Evolutionary conservation across 2,329 filamentous ascomycete genomes (phyloP).

Genomic region (Beauveria australis): DNA sequence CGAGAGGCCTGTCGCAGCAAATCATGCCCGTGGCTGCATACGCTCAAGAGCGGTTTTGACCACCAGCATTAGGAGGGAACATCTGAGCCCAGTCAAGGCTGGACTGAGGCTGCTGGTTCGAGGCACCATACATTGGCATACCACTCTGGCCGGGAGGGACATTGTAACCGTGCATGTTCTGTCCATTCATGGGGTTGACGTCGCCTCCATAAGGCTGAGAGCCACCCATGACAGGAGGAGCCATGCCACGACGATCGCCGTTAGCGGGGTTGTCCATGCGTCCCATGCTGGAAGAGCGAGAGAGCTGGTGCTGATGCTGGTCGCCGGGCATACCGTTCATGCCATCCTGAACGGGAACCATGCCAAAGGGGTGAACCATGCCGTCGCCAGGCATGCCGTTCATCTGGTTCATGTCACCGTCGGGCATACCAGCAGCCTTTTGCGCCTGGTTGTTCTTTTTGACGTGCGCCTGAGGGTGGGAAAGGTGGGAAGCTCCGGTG

Average conservation of each 20-base stretch:
- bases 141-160: conserved; percentile 56
- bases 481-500: conserved; percentile 87
- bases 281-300: conserved; percentile 52
- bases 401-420: conserved; percentile 51
- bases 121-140: conserved; percentile 54
- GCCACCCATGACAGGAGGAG: conserved; percentile 41
- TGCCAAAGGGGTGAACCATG: conserved; percentile 50
- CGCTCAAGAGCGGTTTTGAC: conserved; percentile 40
- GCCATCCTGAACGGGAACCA: conserved; percentile 48
- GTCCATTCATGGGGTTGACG: conserved; percentile 56
- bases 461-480: conserved; percentile 82
- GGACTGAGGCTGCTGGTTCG: conserved; percentile 53
- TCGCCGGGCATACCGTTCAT: conserved; percentile 53
- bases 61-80: conserved; percentile 59
- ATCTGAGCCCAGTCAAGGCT: conserved; percentile 70
- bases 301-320: conserved; percentile 55
- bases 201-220: conserved; percentile 50
- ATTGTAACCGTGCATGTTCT: conserved; percentile 56
- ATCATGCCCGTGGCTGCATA: conserved; percentile 25
- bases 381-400: conserved; percentile 50
- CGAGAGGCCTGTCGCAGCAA: conserved; percentile 14
- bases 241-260: conserved; percentile 50
- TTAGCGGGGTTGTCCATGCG: conserved; percentile 44
- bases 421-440: conserved; percentile 44
- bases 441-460: conserved; percentile 63